Base-by-base conservation (phyloP, 805 yeast genomes). In the Wickerhamiella spandovensis region DNA sequence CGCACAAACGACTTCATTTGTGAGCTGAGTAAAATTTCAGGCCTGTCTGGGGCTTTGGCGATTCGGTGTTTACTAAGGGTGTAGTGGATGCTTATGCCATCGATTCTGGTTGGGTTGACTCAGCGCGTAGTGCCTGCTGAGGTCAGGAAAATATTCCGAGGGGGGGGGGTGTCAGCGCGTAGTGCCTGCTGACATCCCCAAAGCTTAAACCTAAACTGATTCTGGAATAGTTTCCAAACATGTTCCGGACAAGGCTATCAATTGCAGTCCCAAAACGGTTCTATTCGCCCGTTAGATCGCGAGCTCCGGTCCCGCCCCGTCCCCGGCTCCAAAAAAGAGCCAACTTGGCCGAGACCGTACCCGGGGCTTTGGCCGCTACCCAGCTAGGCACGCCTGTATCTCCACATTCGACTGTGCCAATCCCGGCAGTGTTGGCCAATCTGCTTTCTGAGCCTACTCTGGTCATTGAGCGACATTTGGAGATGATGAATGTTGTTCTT, bases 391-490 rank as follows among this genome's bases (percentile, higher is more conserved):
- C 46, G n/a, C 46, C 46, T 3, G 10, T n/a, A 5, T 28, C 50
- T 12, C 46, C 50, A 18, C 28, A 21, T 17, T 17, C 10, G 4
- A 43, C 45, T 5, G 24, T 23, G 32, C 45, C 45, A 13, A 43
- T 43, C 23, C 45, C 45, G 35, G 28, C 23, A 5, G 81, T 83
- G 0, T 72, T 83, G 21, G 74, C 78, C 25, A 70, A 72, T 43
- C 68, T 89, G 5, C 67, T 90, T 41, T 74, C 74, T 42, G 86
- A 86, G 58, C 97, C 97, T 1, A 83, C 90, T 4, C 65, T 90
- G 20, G 87, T 90, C 0, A 78, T 92, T 44, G 96, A 90, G 61
- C 74, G 98, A 51, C 84, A 85, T 61, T 71, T 92, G 22, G 97
- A 92, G 67, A 74, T 82, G 70, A 81, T 87, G 87, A 89, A 87